A percentile compares a stretch with the other conserved stretches of the same genome.
Evolutionary conservation across 257 asterid genomes (phyloP).

Genomic region (Forsythia suspensa): DNA sequence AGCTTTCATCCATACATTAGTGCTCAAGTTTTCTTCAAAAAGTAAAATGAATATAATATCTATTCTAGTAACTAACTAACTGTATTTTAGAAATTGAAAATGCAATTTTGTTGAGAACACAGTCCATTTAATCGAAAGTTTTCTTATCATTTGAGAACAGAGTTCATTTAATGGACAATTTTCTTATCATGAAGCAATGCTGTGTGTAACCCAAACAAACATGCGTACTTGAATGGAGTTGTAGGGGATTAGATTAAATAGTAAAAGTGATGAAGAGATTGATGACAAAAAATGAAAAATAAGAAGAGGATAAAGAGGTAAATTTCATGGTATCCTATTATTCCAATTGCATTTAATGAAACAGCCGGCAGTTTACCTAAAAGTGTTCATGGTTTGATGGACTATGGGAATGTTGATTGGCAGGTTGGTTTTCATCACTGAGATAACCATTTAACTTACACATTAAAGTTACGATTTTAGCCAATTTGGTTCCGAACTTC

Average conservation of each 20-base stretch:
- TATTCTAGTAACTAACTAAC: background rate
- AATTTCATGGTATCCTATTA: background rate
- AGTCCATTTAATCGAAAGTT: background rate
- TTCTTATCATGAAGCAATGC: background rate
- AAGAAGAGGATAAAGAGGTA: background rate
- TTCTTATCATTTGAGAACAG: background rate
- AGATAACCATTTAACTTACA: slow-evolving; percentile 13
- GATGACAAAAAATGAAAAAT: background rate
- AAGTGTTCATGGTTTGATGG: slow-evolving; percentile 7
- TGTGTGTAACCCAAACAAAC: background rate
- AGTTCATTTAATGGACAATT: background rate
- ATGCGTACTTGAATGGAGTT: background rate
- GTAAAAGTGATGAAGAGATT: background rate
- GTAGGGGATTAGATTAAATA: background rate
- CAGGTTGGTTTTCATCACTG: background rate
- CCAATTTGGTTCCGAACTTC: background rate
- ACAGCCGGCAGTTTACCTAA: background rate
- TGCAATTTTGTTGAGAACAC: background rate
- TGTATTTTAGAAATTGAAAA: background rate
- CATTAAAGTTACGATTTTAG: slow-evolving; percentile 19
- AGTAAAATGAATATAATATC: no score
- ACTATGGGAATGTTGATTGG: background rate
- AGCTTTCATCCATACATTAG: background rate
- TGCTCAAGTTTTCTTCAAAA: background rate
- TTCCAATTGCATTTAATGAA: background rate